phyloP scores from a whole-genome alignment of 116 monocot species.

The Papilionanthe hybrid region DNA sequence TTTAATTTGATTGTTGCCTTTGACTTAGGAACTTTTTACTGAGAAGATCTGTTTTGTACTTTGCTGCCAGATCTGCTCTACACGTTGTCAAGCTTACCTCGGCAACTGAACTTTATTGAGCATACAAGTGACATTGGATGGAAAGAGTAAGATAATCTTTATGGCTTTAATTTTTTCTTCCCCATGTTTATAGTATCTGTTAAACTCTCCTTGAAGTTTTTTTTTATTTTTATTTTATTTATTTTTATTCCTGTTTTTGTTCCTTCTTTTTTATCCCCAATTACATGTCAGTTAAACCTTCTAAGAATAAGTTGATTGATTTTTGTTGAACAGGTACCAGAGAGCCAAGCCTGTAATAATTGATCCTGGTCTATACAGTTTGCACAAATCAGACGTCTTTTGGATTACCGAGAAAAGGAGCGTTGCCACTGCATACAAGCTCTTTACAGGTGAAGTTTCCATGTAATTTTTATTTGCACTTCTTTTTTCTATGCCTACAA shows the following conservation, averaged over 20 bases:
- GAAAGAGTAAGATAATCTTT: constrained; percentile 43
- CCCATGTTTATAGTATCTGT: neutral
- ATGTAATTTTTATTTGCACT: neutral
- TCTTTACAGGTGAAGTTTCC: constrained; percentile 39
- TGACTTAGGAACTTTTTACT: neutral
- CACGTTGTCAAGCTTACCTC: constrained; percentile 37
- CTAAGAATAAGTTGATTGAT: neutral
- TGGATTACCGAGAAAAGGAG: constrained; percentile 42
- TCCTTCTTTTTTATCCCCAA: no score
- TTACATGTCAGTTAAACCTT: neutral
- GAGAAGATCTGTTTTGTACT: constrained; percentile 1
- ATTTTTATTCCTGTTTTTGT: no score
- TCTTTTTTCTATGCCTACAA: neutral
- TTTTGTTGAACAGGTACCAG: constrained; percentile 34
- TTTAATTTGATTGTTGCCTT: neutral
- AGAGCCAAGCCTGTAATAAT: constrained; percentile 57
- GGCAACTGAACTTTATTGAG: constrained; percentile 56
- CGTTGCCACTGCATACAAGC: constrained; percentile 51
- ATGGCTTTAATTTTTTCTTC: no score
- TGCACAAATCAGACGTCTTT: constrained; percentile 54
- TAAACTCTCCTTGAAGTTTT: neutral
- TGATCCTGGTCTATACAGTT: constrained; percentile 54
- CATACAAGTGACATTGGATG: constrained; percentile 68
- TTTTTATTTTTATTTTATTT: no score
- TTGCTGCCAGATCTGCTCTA: constrained; percentile 41